Percentiles rank a stretch among this genome's conserved stretches.
Evolutionary conservation across 2,329 filamentous ascomycete species (phyloP).

Genomic region (Talaromyces sp.): DNA sequence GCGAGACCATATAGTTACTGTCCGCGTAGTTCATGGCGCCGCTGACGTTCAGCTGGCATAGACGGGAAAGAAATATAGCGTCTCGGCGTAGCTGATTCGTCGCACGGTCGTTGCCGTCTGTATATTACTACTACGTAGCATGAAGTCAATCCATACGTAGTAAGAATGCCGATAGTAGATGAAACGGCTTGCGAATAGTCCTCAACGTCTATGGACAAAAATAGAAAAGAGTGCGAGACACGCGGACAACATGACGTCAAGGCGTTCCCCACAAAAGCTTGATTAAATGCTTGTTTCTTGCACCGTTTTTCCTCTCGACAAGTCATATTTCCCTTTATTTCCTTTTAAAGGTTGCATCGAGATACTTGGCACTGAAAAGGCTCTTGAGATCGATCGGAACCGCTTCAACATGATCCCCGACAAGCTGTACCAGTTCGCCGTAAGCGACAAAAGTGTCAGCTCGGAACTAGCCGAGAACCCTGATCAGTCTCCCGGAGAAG

Average conservation of each 20-base stretch:
- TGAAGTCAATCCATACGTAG: background rate
- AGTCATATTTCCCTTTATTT: background rate
- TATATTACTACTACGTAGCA: too few species aligned
- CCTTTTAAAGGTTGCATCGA: background rate
- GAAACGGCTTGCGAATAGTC: background rate
- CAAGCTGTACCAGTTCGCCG: constrained; percentile 51
- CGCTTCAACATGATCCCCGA: constrained; percentile 8
- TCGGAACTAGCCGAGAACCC: constrained; percentile 55
- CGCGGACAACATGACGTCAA: constrained; percentile 13
- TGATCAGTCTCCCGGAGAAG: constrained; percentile 49
- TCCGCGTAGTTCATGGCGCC: background rate
- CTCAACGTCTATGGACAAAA: background rate
- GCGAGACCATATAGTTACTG: background rate
- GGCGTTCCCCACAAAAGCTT: constrained; percentile 17
- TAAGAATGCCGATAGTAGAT: too few species aligned
- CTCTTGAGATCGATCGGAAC: background rate
- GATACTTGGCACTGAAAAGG: background rate
- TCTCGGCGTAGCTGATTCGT: background rate
- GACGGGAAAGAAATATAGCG: background rate
- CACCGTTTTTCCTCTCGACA: background rate
- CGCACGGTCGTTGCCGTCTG: too few species aligned
- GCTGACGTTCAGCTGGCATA: background rate
- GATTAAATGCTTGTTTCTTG: constrained; percentile 2
- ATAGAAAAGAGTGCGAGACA: background rate
- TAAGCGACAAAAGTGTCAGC: constrained; percentile 53